These are phyloP conservation scores for Lachancea fermentati DNA, from an alignment of 805 yeast species.

Conservation along the genomic window DNA sequence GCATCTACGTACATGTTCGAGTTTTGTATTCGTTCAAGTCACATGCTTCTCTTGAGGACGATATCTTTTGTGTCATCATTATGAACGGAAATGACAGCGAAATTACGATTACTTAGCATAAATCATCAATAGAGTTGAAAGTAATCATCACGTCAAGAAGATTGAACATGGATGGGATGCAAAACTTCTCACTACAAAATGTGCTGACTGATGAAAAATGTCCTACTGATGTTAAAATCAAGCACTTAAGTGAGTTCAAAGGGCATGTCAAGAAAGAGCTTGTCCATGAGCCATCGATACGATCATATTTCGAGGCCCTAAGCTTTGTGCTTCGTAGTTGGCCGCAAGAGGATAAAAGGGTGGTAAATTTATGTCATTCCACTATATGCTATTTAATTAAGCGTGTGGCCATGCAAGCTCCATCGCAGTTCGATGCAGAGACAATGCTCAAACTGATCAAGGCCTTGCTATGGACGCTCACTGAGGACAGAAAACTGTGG, in stretches of 20 bases:
- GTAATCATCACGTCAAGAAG: too few relatives aligned
- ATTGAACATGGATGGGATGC: conserved; percentile 2
- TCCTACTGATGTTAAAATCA: conserved; percentile 14
- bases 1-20: too few relatives aligned
- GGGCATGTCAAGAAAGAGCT: conserved; percentile 34
- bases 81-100: too few relatives aligned
- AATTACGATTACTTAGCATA: too few relatives aligned
- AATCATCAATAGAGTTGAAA: too few relatives aligned
- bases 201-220: neutral
- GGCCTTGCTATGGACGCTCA: conserved; percentile 7
- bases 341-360: neutral
- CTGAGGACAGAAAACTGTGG: conserved; percentile 27
- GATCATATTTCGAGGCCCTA: conserved; percentile 24
- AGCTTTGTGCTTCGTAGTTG: conserved; percentile 11
- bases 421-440: conserved; percentile 10
- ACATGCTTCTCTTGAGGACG: too few relatives aligned
- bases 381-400: conserved; percentile 41
- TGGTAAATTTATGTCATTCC: conserved; percentile 26
- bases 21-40: too few relatives aligned
- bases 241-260: conserved; percentile 25
- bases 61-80: too few relatives aligned
- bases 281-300: conserved; percentile 21
- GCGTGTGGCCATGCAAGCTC: conserved; percentile 37
- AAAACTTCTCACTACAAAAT: conserved; percentile 2
- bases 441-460: conserved; percentile 3